Base-by-base conservation (phyloP, 2,329 filamentous ascomycete species). In the Coniosporium tulheliwenetii region DNA sequence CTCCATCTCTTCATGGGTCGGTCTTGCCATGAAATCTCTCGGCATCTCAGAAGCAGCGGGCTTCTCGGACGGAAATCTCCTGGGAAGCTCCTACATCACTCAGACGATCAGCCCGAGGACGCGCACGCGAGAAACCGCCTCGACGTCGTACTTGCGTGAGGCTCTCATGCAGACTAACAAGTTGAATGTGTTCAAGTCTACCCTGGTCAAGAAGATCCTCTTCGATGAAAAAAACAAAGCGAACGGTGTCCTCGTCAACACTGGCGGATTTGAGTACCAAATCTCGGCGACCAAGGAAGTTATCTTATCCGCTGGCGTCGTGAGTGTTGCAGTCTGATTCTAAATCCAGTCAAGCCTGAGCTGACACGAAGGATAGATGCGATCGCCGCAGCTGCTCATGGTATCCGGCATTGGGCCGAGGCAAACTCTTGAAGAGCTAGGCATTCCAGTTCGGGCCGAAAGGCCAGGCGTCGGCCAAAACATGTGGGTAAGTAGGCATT, bases 241-340 rank as follows among this genome's bases (percentile, higher is more conserved):
- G 14, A 55, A 43, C 2, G 45, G 49, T n/a, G 46, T 55, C 15
- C 13, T 47, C 36, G 48, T 52, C 33, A 32, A 53, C 42, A 50
- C 55, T 12, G 48, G 47, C 3, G 42, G 37, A 16, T 39, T 47
- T 42, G 38, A 41, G 30, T 52, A 45, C 41, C 54, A 36, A 26
- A 40, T 55, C 30, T 41, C 41, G 0, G 60, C 60, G 1, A 54
- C 49, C 10, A 59, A 61, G 34, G 64, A 67, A 45, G 59, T 67
- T 16, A 63, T 69, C 19, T 41, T 67, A 1, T 63, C 63, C 0
- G 63, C 62, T 1, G 64, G 64, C 14, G 52, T 55, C 1, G 64
- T n/a, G n/a, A n/a, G n/a, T n/a, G n/a, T n/a, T n/a, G n/a, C n/a
- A n/a, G n/a, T n/a, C n/a, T n/a, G n/a, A n/a, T n/a, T n/a, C n/a